Evolutionary conservation across 306 rosid species (phyloP).

Genomic region (Ormosia semicastrata): DNA sequence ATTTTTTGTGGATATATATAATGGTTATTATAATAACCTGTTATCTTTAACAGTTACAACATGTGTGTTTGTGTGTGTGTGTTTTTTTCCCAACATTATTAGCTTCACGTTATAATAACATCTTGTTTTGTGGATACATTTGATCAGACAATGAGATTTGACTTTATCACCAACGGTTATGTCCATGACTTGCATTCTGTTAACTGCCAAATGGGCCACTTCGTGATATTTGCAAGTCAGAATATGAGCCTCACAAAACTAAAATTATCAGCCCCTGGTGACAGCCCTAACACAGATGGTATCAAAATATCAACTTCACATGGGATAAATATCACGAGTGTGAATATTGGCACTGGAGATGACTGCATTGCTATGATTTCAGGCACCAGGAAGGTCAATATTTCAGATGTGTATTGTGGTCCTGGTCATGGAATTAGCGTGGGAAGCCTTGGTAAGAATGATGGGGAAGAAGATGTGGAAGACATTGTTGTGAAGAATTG

Average conservation of each 20-base stretch:
- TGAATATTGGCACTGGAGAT: constrained; percentile 48
- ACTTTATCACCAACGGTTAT: constrained; percentile 49
- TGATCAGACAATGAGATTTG: constrained; percentile 51
- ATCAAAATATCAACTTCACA: constrained; percentile 51
- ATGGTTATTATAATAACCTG: too few relatives aligned
- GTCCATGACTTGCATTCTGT: constrained; percentile 44
- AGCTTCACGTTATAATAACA: not conserved
- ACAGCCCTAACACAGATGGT: constrained; percentile 77
- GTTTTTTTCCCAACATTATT: not conserved
- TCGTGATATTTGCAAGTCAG: constrained; percentile 39
- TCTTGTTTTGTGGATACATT: not conserved
- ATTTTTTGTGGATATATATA: too few relatives aligned
- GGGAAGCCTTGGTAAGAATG: constrained; percentile 53
- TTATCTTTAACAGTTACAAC: too few relatives aligned
- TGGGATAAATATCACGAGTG: constrained; percentile 25
- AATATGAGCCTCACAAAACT: constrained; percentile 37
- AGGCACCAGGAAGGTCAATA: constrained; percentile 33
- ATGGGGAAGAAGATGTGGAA: constrained; percentile 34
- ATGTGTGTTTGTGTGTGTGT: too few relatives aligned
- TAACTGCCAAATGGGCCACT: constrained; percentile 52
- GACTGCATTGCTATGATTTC: constrained; percentile 58
- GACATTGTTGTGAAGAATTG: constrained; percentile 49
- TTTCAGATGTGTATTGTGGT: constrained; percentile 46
- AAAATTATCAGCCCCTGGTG: constrained; percentile 35
- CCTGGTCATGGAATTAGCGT: constrained; percentile 82